These are phyloP conservation scores for Cucumis hystrix DNA, from an alignment of 306 rosid species.

Conservation along the genomic window DNA sequence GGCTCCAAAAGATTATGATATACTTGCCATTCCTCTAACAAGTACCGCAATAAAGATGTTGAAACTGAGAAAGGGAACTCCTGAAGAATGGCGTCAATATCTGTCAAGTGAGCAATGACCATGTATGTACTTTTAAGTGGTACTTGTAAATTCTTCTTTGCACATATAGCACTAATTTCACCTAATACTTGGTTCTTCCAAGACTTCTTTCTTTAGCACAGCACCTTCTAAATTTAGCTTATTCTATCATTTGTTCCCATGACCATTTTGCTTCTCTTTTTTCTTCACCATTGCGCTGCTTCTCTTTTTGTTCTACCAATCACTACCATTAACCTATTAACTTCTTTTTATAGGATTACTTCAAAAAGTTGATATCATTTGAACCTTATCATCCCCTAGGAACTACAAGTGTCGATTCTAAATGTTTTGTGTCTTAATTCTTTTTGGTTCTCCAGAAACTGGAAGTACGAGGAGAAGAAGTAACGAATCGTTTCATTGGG, in stretches of 20 bases:
- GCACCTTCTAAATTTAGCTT: neutral
- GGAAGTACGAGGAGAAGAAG: neutral
- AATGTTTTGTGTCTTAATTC: neutral
- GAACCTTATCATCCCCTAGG: neutral
- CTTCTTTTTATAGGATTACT: neutral
- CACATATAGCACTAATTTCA: neutral
- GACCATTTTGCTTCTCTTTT: neutral
- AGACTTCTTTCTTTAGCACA: neutral
- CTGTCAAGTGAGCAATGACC: constrained; percentile 19
- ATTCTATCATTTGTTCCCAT: neutral
- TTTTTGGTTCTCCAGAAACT: neutral
- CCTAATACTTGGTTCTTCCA: neutral
- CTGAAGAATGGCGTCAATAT: constrained; percentile 94
- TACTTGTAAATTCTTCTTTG: neutral
- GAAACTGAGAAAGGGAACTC: constrained; percentile 60
- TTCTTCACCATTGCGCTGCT: too few species aligned
- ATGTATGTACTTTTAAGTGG: neutral
- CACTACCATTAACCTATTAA: neutral
- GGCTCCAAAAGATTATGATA: constrained; percentile 86
- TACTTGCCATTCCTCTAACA: constrained; percentile 86
- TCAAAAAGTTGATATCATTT: neutral
- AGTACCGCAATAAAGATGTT: constrained; percentile 70
- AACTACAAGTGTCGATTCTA: neutral
- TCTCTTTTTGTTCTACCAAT: neutral
- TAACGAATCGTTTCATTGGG: neutral